phyloP scores from a whole-genome alignment of 2,329 filamentous ascomycete species.

The Tolypocladium ovalisporum region DNA sequence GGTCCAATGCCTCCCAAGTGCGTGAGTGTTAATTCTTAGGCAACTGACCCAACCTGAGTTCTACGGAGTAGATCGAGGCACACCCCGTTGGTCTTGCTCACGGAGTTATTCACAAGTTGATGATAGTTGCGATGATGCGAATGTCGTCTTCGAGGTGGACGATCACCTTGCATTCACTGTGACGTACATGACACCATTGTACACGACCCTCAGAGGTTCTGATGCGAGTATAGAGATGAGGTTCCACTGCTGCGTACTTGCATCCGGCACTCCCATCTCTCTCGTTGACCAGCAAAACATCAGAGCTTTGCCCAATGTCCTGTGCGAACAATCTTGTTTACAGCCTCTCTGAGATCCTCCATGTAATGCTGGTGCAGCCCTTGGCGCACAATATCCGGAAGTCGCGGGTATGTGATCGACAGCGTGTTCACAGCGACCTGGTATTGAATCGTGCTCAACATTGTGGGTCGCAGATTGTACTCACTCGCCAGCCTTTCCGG shows the following conservation, averaged over 20 bases:
- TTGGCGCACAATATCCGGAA: slow-evolving; percentile 7
- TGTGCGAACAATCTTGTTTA: slow-evolving; percentile 9
- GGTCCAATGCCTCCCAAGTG: too few species aligned
- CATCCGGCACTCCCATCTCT: background rate
- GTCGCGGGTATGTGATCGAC: slow-evolving; percentile 4
- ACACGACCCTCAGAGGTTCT: background rate
- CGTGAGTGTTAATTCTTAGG: too few species aligned
- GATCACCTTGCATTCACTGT: background rate
- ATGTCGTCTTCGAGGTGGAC: background rate
- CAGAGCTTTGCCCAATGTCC: slow-evolving; percentile 3
- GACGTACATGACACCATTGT: background rate
- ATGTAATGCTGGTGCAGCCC: slow-evolving; percentile 12
- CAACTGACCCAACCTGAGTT: too few species aligned
- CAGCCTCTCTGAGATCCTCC: slow-evolving; percentile 12
- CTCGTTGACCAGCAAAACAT: background rate
- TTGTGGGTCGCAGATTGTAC: slow-evolving; percentile 12
- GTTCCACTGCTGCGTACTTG: background rate
- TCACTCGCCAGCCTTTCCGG: slow-evolving; percentile 10
- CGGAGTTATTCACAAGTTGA: background rate
- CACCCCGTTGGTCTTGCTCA: background rate
- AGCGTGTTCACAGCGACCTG: background rate
- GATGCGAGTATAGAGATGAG: background rate
- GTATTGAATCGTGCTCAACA: slow-evolving; percentile 11
- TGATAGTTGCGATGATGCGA: background rate
- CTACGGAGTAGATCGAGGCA: too few species aligned